Evolutionary conservation across 169 alveolate genomes (phyloP).

Genomic region (Eimeria falciformis): DNA sequence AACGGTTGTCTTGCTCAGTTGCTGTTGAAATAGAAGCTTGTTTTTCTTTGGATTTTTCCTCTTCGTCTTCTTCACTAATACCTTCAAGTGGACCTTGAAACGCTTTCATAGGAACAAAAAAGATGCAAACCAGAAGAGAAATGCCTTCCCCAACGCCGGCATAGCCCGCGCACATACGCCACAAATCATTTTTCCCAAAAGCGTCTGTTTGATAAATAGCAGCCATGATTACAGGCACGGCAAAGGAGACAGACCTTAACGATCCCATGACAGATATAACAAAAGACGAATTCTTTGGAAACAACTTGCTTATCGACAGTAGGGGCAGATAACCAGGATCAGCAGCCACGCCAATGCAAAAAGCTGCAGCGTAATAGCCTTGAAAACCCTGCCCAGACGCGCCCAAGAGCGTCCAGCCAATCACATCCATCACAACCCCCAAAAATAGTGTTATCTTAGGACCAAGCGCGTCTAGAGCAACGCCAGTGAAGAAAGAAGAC

Average conservation of each 20-base stretch:
- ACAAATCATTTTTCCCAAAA: constrained; percentile 19
- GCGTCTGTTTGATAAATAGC: constrained; percentile 17
- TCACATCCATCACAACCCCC: constrained; percentile 32
- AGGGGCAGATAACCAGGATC: constrained; percentile 78
- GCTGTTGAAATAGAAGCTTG: too few relatives aligned
- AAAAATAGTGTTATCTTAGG: constrained; percentile 72
- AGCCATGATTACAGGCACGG: constrained; percentile 73
- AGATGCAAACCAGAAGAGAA: constrained; percentile 19
- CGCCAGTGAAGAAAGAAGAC: constrained; percentile 69
- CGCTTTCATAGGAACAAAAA: constrained; percentile 46
- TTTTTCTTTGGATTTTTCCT: too few relatives aligned
- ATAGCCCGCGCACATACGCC: constrained; percentile 69
- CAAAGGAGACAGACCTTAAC: constrained; percentile 67
- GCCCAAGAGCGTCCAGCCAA: constrained; percentile 75
- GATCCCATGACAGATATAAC: constrained; percentile 74
- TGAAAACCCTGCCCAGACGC: constrained; percentile 27
- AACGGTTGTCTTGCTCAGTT: not conserved
- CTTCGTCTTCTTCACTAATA: not conserved
- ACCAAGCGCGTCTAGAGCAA: constrained; percentile 67
- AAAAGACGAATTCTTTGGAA: constrained; percentile 72
- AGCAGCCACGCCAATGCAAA: constrained; percentile 72
- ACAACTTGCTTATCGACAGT: constrained; percentile 53
- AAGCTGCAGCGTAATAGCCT: constrained; percentile 71
- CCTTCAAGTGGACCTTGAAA: constrained; percentile 2
- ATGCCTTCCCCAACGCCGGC: constrained; percentile 69